Evolutionary conservation across 805 yeast genomes (phyloP), one percentile per base, ranked within the genome.

Genomic region (Middelhovenomyces tepae): DNA sequence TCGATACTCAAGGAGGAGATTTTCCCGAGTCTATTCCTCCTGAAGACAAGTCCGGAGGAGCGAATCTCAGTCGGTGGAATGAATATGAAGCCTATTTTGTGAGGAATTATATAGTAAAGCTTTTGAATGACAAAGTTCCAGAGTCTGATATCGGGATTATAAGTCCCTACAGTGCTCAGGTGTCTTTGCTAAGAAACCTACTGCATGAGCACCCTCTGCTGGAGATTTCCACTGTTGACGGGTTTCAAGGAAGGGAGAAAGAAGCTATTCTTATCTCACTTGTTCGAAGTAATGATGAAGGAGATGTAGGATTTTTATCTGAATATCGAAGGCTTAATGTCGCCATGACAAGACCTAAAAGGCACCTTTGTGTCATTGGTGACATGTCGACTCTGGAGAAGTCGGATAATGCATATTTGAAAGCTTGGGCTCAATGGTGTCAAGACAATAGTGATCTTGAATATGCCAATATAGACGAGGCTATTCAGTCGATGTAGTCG

Each of bases 241-340:
- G 96, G 1, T 91, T 89, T 49, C 98, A 89, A 60, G 98, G 98
- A 1, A 64, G 96, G 40, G 98, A 89, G 51, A 91, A 89, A 54
- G 93, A 87, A 46, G 78, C 76, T 0, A 85, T 89, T 5, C 67
- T 89, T 1, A 59, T 91, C 8, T 69, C 91, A 2, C 55, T 89
- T 34, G 96, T 89, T 2, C 65, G 98, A 42, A 78, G 91, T 24
- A 89, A 89, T 53, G 77, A 70, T 14, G 47, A 58, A 2, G 54
- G 66, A 21, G 82, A 78, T 33, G 78, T 87, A 29, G 97, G 97
- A 7, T 91, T 89, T 50, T 59, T 91, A 34, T 65, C 67, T 16
- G 96, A 89, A 45, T 67, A 71, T 35, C 62, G 91, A 48, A 69
- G 98, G 45, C 62, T 87, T 28, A 89, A 89, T 51, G 98, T 89